Conservation (phyloP, 192 early-diverging fungal species). For the Coemansia sp. region DNA sequence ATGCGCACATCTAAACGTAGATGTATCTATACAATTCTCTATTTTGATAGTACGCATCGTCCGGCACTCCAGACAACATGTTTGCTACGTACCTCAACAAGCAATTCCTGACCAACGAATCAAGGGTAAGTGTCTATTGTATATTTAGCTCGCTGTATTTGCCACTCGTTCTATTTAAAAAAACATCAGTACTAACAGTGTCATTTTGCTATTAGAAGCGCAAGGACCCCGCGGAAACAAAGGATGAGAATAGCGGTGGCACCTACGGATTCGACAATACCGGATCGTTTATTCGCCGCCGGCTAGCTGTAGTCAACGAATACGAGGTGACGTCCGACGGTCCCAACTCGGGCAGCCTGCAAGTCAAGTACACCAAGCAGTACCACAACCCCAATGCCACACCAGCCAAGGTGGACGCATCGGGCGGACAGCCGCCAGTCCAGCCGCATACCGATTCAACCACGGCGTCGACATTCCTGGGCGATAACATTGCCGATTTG, state of each 20-base stretch:
- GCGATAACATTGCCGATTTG: not conserved
- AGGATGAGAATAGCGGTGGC: constrained; percentile 9
- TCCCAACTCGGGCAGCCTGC: constrained; percentile 41
- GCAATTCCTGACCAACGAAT: constrained; percentile 59
- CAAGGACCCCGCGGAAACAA: constrained; percentile 24
- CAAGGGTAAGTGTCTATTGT: constrained; percentile 24
- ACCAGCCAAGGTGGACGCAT: not conserved
- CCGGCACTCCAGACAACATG: constrained; percentile 38
- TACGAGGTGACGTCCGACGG: constrained; percentile 49
- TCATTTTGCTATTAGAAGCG: constrained; percentile 26
- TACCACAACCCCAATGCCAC: constrained; percentile 45
- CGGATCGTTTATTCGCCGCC: constrained; percentile 44
- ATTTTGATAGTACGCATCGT: constrained; percentile 39
- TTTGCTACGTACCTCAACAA: constrained; percentile 54
- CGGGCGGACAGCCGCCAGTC: not conserved
- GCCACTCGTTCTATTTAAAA: too few relatives aligned
- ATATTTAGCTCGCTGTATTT: too few relatives aligned
- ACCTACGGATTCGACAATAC: constrained; percentile 45
- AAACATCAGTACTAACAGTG: not conserved
- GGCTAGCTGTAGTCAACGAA: constrained; percentile 56
- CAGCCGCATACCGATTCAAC: not conserved
- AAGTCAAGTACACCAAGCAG: constrained; percentile 55
- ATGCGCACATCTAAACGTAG: too few relatives aligned
- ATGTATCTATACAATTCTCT: not conserved
- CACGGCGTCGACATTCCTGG: not conserved